Conservation (phyloP, 2,329 filamentous ascomycete species). For the Fusarium sp. region DNA sequence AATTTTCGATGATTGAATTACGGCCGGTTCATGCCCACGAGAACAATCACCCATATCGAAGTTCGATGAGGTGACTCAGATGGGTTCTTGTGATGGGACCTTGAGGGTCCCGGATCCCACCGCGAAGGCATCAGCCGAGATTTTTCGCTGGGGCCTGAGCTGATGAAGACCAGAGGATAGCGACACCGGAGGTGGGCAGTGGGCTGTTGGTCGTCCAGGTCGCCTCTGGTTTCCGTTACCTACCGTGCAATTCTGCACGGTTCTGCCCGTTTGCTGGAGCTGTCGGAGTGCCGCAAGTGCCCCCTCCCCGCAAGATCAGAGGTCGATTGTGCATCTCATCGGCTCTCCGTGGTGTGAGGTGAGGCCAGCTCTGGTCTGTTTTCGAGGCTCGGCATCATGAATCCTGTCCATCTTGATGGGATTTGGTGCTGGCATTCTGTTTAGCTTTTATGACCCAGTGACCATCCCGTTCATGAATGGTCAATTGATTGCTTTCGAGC, state of each 20-base stretch:
- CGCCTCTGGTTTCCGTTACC: slow-evolving; percentile 41
- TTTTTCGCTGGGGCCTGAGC: slow-evolving; percentile 44
- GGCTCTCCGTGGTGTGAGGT: slow-evolving; percentile 43
- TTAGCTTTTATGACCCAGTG: slow-evolving; percentile 14
- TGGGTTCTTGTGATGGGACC: slow-evolving; percentile 24
- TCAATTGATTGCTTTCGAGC: slow-evolving; percentile 28
- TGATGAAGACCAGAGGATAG: slow-evolving; percentile 44
- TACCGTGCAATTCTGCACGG: slow-evolving; percentile 46
- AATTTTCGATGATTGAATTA: slow-evolving; percentile 31
- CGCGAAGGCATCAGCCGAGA: slow-evolving; percentile 47
- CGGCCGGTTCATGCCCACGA: slow-evolving; percentile 35
- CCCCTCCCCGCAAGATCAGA: slow-evolving; percentile 35
- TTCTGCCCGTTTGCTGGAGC: slow-evolving; percentile 42
- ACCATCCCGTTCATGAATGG: slow-evolving; percentile 35
- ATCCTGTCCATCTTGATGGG: slow-evolving; percentile 25
- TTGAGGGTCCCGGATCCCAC: slow-evolving; percentile 46
- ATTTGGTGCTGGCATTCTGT: slow-evolving; percentile 35
- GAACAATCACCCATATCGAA: slow-evolving; percentile 36
- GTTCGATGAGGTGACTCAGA: slow-evolving; percentile 46
- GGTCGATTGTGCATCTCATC: slow-evolving; percentile 34
- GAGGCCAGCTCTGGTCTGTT: slow-evolving; percentile 41
- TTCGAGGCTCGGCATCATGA: slow-evolving; percentile 33
- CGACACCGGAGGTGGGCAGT: slow-evolving; percentile 48
- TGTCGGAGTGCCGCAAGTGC: slow-evolving; percentile 35
- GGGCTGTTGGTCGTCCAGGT: slow-evolving; percentile 39